Conservation (phyloP, 345 rosid genomes). For the Pelargonium nanum region DNA sequence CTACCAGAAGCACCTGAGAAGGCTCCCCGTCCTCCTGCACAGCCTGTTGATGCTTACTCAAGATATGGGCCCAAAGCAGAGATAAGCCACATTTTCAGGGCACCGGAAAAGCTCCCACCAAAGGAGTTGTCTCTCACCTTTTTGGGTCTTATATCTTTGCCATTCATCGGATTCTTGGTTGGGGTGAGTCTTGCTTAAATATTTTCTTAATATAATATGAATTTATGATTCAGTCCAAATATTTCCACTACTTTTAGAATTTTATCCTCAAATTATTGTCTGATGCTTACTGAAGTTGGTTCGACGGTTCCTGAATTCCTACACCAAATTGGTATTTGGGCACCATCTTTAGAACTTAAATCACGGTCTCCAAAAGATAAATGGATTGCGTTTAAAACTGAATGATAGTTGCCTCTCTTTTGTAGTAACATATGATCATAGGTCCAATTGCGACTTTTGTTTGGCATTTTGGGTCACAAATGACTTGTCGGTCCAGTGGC, state of each 20-base stretch:
- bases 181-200: constrained; percentile 55
- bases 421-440: no score
- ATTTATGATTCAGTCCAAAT: neutral
- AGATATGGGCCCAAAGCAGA: constrained; percentile 86
- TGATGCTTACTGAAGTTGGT: no score
- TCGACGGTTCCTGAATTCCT: no score
- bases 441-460: neutral
- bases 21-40: constrained; percentile 66
- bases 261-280: neutral
- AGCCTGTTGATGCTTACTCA: constrained; percentile 45
- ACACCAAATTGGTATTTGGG: no score
- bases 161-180: constrained; percentile 62
- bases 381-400: neutral
- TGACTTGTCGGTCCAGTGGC: neutral
- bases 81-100: constrained; percentile 75
- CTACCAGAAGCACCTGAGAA: constrained; percentile 93
- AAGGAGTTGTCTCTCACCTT: constrained; percentile 71
- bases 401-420: no score
- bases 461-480: neutral
- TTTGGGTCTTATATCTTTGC: constrained; percentile 66
- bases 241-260: neutral
- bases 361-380: neutral
- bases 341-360: no score
- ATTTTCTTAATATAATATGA: neutral
- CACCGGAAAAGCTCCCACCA: constrained; percentile 83